Evolutionary conservation across 768 basidiomycete genomes (phyloP).

Genomic region (Pisolithus marmoratus): DNA sequence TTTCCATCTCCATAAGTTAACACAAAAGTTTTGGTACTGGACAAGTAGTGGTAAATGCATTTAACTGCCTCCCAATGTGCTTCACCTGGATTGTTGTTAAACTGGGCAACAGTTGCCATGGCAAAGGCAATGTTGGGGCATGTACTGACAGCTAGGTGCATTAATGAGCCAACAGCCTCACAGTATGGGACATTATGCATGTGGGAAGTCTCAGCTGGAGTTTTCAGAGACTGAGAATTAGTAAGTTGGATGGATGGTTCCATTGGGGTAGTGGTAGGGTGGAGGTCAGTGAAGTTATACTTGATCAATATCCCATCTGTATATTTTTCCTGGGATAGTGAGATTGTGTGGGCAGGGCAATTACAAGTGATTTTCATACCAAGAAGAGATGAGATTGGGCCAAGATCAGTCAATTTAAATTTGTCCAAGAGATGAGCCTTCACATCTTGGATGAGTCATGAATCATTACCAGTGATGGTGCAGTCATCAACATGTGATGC

Average conservation of each 20-base stretch:
- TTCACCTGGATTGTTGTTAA: not conserved
- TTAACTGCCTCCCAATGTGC: not conserved
- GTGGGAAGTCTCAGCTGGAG: slow-evolving; percentile 8
- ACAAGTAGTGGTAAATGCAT: not conserved
- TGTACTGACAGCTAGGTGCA: not conserved
- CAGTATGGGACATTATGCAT: slow-evolving; percentile 26
- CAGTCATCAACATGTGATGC: not conserved
- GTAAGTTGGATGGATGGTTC: slow-evolving; percentile 5
- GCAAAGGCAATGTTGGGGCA: too few species aligned
- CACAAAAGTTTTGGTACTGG: slow-evolving; percentile 14
- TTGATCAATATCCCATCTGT: slow-evolving; percentile 23
- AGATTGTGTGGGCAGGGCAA: not conserved
- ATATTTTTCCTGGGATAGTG: slow-evolving; percentile 15
- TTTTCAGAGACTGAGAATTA: slow-evolving; percentile 15
- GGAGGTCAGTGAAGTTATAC: slow-evolving; percentile 12
- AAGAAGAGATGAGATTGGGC: slow-evolving; percentile 11
- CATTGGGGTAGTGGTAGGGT: not conserved
- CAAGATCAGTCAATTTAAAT: not conserved
- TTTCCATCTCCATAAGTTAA: not conserved
- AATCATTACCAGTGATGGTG: not conserved
- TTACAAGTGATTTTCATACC: slow-evolving; percentile 1
- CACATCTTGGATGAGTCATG: not conserved
- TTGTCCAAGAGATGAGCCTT: not conserved
- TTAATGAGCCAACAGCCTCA: slow-evolving; percentile 6
- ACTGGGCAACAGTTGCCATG: not conserved